A percentile compares a stretch with the other conserved stretches of the same genome.
phyloP scores from a whole-genome alignment of 164 flowering plant species.

The Nymphaea colorata region DNA sequence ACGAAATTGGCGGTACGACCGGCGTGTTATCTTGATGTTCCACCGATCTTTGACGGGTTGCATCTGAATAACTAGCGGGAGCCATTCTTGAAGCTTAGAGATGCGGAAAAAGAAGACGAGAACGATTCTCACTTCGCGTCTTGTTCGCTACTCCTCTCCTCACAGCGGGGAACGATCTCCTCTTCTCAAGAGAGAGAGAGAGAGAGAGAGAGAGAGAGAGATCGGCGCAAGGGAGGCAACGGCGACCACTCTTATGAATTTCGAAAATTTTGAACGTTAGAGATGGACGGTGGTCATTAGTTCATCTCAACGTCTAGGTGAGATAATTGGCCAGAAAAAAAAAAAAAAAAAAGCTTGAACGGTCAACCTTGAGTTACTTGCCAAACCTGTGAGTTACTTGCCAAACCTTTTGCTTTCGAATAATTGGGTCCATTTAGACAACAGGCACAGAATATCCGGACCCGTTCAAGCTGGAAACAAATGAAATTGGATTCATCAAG shows the following conservation, averaged over 20 bases:
- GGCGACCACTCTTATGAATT: not conserved
- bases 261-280: slow-evolving; percentile 3
- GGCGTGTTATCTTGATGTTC: slow-evolving; percentile 28
- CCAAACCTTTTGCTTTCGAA: too few species aligned
- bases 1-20: slow-evolving; percentile 14
- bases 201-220: slow-evolving; percentile 4
- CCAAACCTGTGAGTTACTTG: too few species aligned
- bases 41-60: not conserved
- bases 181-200: too few species aligned
- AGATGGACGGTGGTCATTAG: not conserved
- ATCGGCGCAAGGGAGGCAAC: not conserved
- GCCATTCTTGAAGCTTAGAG: not conserved
- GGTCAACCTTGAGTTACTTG: too few species aligned
- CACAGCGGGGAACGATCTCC: not conserved
- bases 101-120: not conserved
- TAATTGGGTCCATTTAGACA: too few species aligned
- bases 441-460: too few species aligned
- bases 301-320: slow-evolving; percentile 3
- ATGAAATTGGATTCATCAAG: too few species aligned
- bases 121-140: not conserved
- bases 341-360: too few species aligned
- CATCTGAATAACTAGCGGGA: not conserved
- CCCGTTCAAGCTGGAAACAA: too few species aligned
- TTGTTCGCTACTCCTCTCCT: not conserved
- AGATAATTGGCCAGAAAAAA: not conserved